Percentiles rank a stretch among this genome's conserved stretches.
phyloP scores from a whole-genome alignment of 768 basidiomycete species.

The Mycena vulgaris region DNA sequence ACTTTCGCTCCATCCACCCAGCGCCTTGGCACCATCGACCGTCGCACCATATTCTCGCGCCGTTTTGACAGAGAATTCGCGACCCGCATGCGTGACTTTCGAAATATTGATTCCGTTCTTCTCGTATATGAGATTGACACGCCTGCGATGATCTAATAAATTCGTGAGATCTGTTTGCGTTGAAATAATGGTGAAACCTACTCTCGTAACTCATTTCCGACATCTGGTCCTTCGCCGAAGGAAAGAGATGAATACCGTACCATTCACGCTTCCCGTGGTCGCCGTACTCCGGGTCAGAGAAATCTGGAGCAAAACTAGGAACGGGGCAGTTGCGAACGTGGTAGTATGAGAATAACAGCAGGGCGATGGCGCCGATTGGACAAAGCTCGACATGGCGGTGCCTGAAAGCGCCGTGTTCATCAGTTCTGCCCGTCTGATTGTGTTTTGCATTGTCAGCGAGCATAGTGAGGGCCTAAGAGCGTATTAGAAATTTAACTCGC shows the following conservation, averaged over 20 bases:
- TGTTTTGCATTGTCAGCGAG: conserved; percentile 50
- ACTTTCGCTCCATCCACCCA: conserved; percentile 49
- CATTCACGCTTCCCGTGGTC: conserved; percentile 48
- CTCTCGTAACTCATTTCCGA: conserved; percentile 20
- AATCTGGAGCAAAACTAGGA: conserved; percentile 48
- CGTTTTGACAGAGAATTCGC: conserved; percentile 46
- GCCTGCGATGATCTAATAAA: conserved; percentile 44
- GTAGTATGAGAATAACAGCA: conserved; percentile 49
- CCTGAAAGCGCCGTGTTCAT: conserved; percentile 50
- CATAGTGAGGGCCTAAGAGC: conserved; percentile 43
- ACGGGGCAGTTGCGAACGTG: conserved; percentile 42
- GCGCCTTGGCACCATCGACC: conserved; percentile 45
- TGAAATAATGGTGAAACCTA: neutral
- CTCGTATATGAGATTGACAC: conserved; percentile 45
- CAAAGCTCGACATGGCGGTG: conserved; percentile 50
- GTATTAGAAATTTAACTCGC: too few species aligned
- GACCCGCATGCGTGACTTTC: conserved; percentile 52
- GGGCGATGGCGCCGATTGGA: conserved; percentile 45
- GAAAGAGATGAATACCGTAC: conserved; percentile 48
- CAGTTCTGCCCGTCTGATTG: conserved; percentile 48
- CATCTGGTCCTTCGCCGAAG: conserved; percentile 13
- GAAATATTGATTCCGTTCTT: conserved; percentile 43
- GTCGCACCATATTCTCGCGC: conserved; percentile 48
- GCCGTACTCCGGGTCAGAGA: conserved; percentile 39
- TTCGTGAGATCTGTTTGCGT: neutral